Evolutionary conservation across 2,329 filamentous ascomycete species (phyloP).

Genomic region (Penicillium sp.): DNA sequence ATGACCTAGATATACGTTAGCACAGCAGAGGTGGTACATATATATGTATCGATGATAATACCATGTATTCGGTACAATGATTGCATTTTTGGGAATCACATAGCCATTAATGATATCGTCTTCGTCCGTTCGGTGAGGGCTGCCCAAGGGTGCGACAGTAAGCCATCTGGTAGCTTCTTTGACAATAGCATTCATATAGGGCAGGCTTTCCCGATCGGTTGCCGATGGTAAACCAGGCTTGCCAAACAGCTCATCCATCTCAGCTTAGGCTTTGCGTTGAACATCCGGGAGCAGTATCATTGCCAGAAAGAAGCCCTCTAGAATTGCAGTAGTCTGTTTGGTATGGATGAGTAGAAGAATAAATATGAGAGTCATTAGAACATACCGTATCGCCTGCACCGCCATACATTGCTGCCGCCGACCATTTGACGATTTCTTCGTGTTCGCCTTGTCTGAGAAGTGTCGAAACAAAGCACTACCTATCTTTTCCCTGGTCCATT

Average conservation of each 20-base stretch:
- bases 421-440: slow-evolving; percentile 1
- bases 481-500: too few species aligned
- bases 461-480: too few species aligned
- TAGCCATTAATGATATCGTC: slow-evolving; percentile 5
- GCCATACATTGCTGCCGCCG: too few species aligned
- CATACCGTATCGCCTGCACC: too few species aligned
- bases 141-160: background rate
- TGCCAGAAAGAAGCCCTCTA: slow-evolving; percentile 16
- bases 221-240: slow-evolving; percentile 8
- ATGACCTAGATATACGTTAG: slow-evolving; percentile 1
- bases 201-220: slow-evolving; percentile 14
- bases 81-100: slow-evolving; percentile 2
- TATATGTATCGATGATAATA: background rate
- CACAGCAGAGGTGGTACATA: background rate
- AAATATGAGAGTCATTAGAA: background rate
- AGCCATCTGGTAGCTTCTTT: slow-evolving; percentile 7
- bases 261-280: slow-evolving; percentile 18
- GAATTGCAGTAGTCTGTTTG: background rate
- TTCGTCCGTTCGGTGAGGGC: slow-evolving; percentile 2
- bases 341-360: background rate
- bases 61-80: slow-evolving; percentile 1
- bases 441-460: background rate
- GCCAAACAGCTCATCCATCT: slow-evolving; percentile 20
- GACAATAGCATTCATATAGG: slow-evolving; percentile 7
- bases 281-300: slow-evolving; percentile 22